Evolutionary conservation across 352 stramenopile species (phyloP).

Genomic region (Globisporangium orthogonon): DNA sequence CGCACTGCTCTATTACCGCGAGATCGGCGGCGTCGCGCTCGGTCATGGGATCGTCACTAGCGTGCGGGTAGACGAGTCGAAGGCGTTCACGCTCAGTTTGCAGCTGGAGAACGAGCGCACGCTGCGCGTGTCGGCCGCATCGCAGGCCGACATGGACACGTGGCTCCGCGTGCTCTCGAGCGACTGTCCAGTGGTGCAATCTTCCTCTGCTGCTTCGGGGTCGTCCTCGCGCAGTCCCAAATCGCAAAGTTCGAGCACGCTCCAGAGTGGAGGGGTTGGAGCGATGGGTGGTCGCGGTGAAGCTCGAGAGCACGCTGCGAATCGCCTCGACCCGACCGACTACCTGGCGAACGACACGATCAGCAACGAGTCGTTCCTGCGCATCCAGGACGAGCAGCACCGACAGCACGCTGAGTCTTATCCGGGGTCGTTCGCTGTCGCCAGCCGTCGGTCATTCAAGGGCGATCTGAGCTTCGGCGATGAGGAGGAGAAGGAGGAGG

Average conservation of each 20-base stretch:
- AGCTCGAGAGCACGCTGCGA: conserved; percentile 9
- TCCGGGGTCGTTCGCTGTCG: conserved; percentile 11
- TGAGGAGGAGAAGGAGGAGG: neutral
- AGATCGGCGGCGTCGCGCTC: conserved; percentile 46
- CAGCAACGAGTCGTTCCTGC: conserved; percentile 65
- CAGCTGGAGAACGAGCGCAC: conserved; percentile 23
- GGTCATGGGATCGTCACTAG: conserved; percentile 51
- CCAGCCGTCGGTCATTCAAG: conserved; percentile 38
- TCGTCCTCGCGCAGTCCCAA: neutral
- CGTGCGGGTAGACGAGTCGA: conserved; percentile 35
- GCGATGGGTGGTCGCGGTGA: conserved; percentile 16
- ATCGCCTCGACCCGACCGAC: conserved; percentile 44
- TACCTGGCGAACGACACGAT: conserved; percentile 70
- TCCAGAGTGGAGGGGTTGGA: neutral
- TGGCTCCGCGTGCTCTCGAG: conserved; percentile 40
- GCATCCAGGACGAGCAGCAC: conserved; percentile 25
- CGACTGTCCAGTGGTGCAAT: neutral
- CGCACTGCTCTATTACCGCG: conserved; percentile 67
- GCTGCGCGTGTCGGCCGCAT: conserved; percentile 27
- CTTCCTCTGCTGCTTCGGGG: neutral
- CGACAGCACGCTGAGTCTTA: conserved; percentile 13
- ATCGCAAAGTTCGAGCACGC: neutral
- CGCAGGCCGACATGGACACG: conserved; percentile 27
- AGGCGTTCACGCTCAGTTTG: conserved; percentile 46
- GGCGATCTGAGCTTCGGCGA: conserved; percentile 36